Conservation (phyloP, 371 early-diverging fungal species). For the Mucor piriformis region DNA sequence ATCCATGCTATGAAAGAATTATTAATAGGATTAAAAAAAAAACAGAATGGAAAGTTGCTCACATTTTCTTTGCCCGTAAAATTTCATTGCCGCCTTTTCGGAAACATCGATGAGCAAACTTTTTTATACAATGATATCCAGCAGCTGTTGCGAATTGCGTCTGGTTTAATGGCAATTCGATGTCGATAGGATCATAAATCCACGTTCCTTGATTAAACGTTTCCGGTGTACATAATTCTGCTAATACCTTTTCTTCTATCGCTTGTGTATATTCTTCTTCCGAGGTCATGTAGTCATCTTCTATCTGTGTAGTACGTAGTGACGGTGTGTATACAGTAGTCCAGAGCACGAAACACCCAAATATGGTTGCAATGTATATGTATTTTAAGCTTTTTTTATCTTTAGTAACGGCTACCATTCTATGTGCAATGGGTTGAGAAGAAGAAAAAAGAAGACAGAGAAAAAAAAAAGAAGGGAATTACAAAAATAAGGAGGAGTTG, state of each 20-base stretch:
- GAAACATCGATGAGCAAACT: slow-evolving; percentile 53
- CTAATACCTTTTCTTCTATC: too few relatives aligned
- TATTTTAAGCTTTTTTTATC: slow-evolving; percentile 3
- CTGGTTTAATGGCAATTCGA: slow-evolving; percentile 14
- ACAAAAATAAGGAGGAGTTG: background rate
- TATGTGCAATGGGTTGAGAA: too few relatives aligned
- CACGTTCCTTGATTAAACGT: slow-evolving; percentile 43
- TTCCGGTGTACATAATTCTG: slow-evolving; percentile 32
- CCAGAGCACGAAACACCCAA: slow-evolving; percentile 14
- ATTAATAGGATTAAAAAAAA: too few relatives aligned
- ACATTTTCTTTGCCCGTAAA: slow-evolving; percentile 37
- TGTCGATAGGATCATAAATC: slow-evolving; percentile 25
- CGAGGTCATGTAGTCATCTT: background rate
- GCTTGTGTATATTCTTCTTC: background rate
- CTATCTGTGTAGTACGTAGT: background rate
- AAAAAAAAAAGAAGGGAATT: background rate
- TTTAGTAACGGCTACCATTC: too few relatives aligned
- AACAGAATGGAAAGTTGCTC: slow-evolving; percentile 5
- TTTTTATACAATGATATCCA: slow-evolving; percentile 39
- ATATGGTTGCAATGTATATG: background rate
- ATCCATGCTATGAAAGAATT: slow-evolving; percentile 37
- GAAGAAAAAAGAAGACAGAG: too few relatives aligned
- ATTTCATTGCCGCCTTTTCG: slow-evolving; percentile 33
- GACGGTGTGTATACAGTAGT: slow-evolving; percentile 8
- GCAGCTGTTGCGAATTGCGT: slow-evolving; percentile 26